phyloP scores from a whole-genome alignment of 2,329 filamentous ascomycete genomes.

The Aspergillus quadricinctus region DNA sequence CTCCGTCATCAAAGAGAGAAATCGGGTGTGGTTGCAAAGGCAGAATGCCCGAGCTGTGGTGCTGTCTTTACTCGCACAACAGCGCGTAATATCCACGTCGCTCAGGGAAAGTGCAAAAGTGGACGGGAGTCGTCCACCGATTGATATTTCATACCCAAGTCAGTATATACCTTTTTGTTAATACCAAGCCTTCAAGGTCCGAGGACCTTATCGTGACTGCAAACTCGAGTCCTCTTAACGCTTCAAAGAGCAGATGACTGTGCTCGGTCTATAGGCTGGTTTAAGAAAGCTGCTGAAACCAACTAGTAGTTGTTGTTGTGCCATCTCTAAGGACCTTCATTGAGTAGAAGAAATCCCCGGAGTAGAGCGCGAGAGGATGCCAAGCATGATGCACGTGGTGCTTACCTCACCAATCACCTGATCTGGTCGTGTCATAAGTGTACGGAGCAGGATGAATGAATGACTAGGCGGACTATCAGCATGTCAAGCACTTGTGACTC shows the following conservation, averaged over 20 bases:
- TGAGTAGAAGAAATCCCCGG: not conserved
- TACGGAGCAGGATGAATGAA: not conserved
- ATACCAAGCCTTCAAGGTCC: not conserved
- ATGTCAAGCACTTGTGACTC: constrained; percentile 1
- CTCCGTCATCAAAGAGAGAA: constrained; percentile 91
- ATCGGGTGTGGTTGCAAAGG: constrained; percentile 83
- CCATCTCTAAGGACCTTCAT: not conserved
- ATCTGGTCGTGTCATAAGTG: not conserved
- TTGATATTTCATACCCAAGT: constrained; percentile 6
- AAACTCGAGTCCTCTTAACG: not conserved
- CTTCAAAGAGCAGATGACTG: not conserved
- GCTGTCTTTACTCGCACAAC: constrained; percentile 88
- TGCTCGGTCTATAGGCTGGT: not conserved
- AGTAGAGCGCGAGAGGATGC: not conserved
- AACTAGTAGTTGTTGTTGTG: not conserved
- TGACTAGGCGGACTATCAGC: constrained; percentile 1
- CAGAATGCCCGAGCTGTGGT: constrained; percentile 83
- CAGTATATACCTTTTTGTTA: too few relatives aligned
- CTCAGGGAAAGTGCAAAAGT: constrained; percentile 87
- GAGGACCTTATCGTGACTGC: not conserved
- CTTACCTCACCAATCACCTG: constrained; percentile 11
- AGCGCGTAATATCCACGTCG: constrained; percentile 80
- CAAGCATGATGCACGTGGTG: not conserved
- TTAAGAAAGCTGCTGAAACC: not conserved
- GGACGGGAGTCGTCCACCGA: constrained; percentile 25